Evolutionary conservation across 768 basidiomycete genomes (phyloP), one percentile per base, ranked within the genome.

Genomic region (Wakefieldia striispora): DNA sequence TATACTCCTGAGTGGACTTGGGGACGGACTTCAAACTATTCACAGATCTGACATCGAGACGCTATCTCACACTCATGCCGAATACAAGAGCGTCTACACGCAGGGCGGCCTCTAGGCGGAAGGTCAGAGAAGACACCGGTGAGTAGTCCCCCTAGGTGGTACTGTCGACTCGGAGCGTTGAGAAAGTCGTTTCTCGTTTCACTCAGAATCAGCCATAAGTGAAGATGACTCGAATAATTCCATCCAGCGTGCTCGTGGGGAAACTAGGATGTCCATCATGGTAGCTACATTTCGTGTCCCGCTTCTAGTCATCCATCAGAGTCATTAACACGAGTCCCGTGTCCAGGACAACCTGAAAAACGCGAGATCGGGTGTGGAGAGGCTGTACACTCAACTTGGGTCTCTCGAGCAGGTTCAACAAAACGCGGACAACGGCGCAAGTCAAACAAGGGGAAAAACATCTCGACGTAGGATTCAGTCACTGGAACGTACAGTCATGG

Each of bases 21-120:
- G 31, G 11, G 11, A 2, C 12, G 3, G 31, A 13, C 6, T 31
- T 31, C 26, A 27, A 27, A 27, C 26, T 7, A 3, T 23, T 7
- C 6, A 3, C 26, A 27, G 26, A 13, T 31, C 31, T 2, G 27
- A 13, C 12, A 29, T 29, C 29, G 13, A 29, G 29, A 29, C 29
- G 2, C 29, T 29, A 29, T 29, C 29, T 13, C 11, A 13, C 10
- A 29, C 43, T 21, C 41, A 53, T 60, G 55, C 55, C 47, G 8
- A 63, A 39, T 17, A 54, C 58, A 17, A 54, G 50, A 43, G 41
- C 50, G 33, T 50, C 50, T 9, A 27, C 51, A 19, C 45, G 45
- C 3, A 49, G 34, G 16, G 29, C 21, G 16, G 44, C 16, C 41
- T n/a, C 46, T 8, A 39, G 45, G 49, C 29, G 19, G 23, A 54